Percentiles rank a stretch among this genome's conserved stretches.
Conservation (phyloP, 2,329 filamentous ascomycete genomes). For the Phoma herbarum region DNA sequence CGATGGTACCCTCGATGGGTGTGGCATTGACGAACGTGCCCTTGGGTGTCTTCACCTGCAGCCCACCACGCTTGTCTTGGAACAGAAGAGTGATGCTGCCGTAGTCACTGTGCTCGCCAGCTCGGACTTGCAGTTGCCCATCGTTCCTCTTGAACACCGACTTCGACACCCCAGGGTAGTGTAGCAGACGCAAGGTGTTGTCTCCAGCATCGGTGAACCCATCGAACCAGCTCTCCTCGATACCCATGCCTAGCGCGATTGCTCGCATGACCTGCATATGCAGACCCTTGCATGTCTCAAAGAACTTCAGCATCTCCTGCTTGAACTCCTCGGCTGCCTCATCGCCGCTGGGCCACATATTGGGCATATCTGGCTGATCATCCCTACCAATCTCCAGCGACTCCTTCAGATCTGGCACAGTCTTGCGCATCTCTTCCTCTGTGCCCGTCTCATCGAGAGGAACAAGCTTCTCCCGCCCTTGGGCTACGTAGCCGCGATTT, state of each 20-base stretch:
- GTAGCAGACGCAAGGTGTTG: conserved; percentile 70
- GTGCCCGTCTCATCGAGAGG: conserved; percentile 47
- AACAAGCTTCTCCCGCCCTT: conserved; percentile 55
- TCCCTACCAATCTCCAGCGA: conserved; percentile 69
- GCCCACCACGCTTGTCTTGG: conserved; percentile 65
- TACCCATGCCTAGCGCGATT: conserved; percentile 81
- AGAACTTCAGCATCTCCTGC: conserved; percentile 77
- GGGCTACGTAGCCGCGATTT: conserved; percentile 60
- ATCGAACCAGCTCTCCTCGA: conserved; percentile 79
- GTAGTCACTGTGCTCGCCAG: conserved; percentile 79
- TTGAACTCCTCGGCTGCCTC: conserved; percentile 70
- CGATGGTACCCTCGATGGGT: conserved; percentile 81
- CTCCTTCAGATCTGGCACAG: conserved; percentile 62
- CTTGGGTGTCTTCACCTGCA: conserved; percentile 73
- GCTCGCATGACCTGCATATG: conserved; percentile 84
- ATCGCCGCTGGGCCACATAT: conserved; percentile 75
- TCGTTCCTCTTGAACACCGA: conserved; percentile 72
- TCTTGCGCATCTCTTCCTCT: conserved; percentile 47
- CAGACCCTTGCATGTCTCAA: conserved; percentile 74
- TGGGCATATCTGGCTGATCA: conserved; percentile 69
- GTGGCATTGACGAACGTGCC: conserved; percentile 83
- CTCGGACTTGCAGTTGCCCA: conserved; percentile 76
- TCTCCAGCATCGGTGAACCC: conserved; percentile 68
- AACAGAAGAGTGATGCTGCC: conserved; percentile 55
- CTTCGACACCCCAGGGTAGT: conserved; percentile 75